These are phyloP conservation scores for Helianthus annuus DNA, from an alignment of 129 eudicot species.

Conservation along the genomic window HanXRQr2.0-SUNRISE NC_035447.2:174432741-174433240, in stretches of 20 bases:
- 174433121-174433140: conserved; percentile 63
- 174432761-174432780: conserved; percentile 12
- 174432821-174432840: conserved; percentile 23
- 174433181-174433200: conserved; percentile 88
- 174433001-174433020: conserved; percentile 97
- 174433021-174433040: conserved; percentile 86
- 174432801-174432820: conserved; percentile 28
- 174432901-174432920: conserved; percentile 26
- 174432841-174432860: conserved; percentile 30
- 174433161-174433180: conserved; percentile 78
- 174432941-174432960: conserved; percentile 29
- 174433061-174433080: conserved; percentile 88
- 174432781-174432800: conserved; percentile 36
- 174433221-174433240: conserved; percentile 18
- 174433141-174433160: conserved; percentile 85
- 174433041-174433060: conserved; percentile 88
- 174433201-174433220: conserved; percentile 44
- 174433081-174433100: conserved; percentile 81
- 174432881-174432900: conserved; percentile 26
- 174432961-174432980: conserved; percentile 51
- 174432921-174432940: background rate
- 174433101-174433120: conserved; percentile 67
- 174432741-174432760: no score
- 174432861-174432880: conserved; percentile 7
- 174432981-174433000: conserved; percentile 97